A percentile compares a stretch with the other conserved stretches of the same genome.
Conservation (phyloP, 495 filamentous ascomycete genomes). For the Hypoxylon crocopeplum region DNA sequence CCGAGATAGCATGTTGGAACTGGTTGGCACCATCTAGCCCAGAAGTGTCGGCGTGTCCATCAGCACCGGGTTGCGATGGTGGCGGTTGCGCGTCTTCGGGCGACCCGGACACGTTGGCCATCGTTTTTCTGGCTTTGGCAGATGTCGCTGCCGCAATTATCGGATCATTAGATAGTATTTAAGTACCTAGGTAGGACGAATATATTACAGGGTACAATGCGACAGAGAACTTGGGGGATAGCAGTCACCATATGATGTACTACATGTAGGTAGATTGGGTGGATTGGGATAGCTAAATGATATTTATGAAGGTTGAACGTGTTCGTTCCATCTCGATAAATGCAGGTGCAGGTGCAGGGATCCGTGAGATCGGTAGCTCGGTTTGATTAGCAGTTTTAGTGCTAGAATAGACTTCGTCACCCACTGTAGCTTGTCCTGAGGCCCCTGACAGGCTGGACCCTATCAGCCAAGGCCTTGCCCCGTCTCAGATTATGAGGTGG, state of each 20-base stretch:
- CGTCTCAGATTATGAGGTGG: too few relatives aligned
- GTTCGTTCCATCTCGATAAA: slow-evolving; percentile 29
- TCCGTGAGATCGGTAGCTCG: slow-evolving; percentile 11
- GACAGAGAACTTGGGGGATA: not conserved
- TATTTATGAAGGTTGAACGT: slow-evolving; percentile 35
- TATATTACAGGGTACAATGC: not conserved
- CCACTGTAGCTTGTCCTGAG: slow-evolving; percentile 31
- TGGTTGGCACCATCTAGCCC: slow-evolving; percentile 73
- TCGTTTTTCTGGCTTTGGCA: slow-evolving; percentile 28
- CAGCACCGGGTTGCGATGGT: slow-evolving; percentile 19
- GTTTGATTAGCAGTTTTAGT: slow-evolving; percentile 25
- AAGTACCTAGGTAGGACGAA: not conserved
- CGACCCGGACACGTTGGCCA: slow-evolving; percentile 24
- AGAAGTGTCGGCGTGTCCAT: slow-evolving; percentile 23
- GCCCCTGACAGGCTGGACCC: too few relatives aligned
- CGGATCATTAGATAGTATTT: slow-evolving; percentile 34
- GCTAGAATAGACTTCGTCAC: slow-evolving; percentile 7
- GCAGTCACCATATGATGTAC: not conserved
- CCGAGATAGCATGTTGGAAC: slow-evolving; percentile 92
- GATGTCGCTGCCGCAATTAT: slow-evolving; percentile 38
- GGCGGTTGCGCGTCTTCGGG: slow-evolving; percentile 31
- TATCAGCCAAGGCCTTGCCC: too few relatives aligned
- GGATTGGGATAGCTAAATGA: slow-evolving; percentile 7
- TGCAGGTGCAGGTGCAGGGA: slow-evolving; percentile 32
- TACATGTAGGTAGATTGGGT: not conserved